Evolutionary conservation across 352 stramenopile genomes (phyloP), one percentile per base, ranked within the genome.

Genomic region (Saprolegnia parasitica): DNA sequence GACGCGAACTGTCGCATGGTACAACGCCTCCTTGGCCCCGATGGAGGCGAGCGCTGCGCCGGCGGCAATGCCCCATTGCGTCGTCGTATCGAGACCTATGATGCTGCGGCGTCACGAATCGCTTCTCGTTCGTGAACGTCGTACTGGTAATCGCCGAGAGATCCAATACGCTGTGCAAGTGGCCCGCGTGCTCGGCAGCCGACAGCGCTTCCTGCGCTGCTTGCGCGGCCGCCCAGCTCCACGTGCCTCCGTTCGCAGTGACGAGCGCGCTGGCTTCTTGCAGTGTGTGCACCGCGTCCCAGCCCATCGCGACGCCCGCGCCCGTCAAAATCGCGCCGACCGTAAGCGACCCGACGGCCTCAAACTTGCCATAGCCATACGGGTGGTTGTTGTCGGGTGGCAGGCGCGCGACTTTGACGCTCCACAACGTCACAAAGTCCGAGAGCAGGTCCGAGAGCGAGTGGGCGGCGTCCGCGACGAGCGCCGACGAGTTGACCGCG

Each of bases 341-440:
- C 0, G 84, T 90, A 15, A 97, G 78, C 42, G 88, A 93, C 0
- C 89, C 90, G 0, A 96, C 83, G 0, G 90, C 83, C 76, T 97
- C 90, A 47, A 91, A 95, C 76, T 95, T 95, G 61, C 90, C 90
- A 65, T 97, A 95, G 20, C 88, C 86, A 55, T 95, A 96, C 18
- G 89, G 90, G 67, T 96, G 89, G 76, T 98, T 92, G 49, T 88
- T 87, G 72, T 99, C 96, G 4, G 96, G 90, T 18, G 96, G 96
- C 18, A 98, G 78, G 23, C 95, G 82, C 49, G 90, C 91, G 32
- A 98, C 80, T 54, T 87, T 80, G 24, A 98, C 89, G 45, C 86
- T 93, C 88, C 88, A 98, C 5, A 99, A 78, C 26, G 97, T 99
- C 42, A 99, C 95, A 72, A 98, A 91, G 74, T 99, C 97, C 29